A percentile compares a stretch with the other conserved stretches of the same genome.
These are phyloP conservation scores for Lecanosticta acicola DNA, from an alignment of 2,329 filamentous ascomycete species.

Conservation along the genomic window DNA sequence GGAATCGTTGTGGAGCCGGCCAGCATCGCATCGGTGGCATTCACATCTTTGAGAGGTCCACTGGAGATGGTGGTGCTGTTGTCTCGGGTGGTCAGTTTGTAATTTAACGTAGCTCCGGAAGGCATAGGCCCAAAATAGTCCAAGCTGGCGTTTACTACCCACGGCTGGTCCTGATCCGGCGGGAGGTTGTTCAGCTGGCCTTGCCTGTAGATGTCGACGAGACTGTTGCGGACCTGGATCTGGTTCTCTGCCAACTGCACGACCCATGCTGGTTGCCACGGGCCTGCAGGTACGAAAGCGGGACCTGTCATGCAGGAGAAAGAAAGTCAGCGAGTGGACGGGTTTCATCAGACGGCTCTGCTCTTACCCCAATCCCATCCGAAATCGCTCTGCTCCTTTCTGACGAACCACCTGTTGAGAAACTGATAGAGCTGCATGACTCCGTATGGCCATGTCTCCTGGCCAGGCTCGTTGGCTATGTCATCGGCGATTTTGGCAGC, in stretches of 20 bases:
- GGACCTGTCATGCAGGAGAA: constrained; percentile 43
- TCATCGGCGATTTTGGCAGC: constrained; percentile 49
- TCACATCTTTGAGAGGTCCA: constrained; percentile 39
- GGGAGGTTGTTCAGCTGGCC: constrained; percentile 55
- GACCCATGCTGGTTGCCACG: constrained; percentile 56
- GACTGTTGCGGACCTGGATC: constrained; percentile 48
- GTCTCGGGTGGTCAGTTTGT: constrained; percentile 43
- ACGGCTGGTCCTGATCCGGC: constrained; percentile 52
- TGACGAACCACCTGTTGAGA: constrained; percentile 50
- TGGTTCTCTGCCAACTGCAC: constrained; percentile 45
- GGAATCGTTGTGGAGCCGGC: constrained; percentile 46
- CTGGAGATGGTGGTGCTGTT: constrained; percentile 39
- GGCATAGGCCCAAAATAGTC: constrained; percentile 51
- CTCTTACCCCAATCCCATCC: constrained; percentile 52
- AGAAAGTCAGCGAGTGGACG: too few species aligned
- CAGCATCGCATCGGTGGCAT: constrained; percentile 40
- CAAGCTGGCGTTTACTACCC: constrained; percentile 57
- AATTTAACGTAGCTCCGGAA: constrained; percentile 39
- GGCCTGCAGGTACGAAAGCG: constrained; percentile 42
- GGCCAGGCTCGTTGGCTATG: constrained; percentile 47
- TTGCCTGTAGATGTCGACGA: constrained; percentile 55
- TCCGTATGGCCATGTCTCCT: constrained; percentile 45
- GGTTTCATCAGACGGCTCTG: too few species aligned
- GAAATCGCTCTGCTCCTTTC: constrained; percentile 59
- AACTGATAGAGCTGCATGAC: constrained; percentile 50